Evolutionary conservation across 164 flowering plant genomes (phyloP).

Genomic region (Tinospora cordifolia): DNA sequence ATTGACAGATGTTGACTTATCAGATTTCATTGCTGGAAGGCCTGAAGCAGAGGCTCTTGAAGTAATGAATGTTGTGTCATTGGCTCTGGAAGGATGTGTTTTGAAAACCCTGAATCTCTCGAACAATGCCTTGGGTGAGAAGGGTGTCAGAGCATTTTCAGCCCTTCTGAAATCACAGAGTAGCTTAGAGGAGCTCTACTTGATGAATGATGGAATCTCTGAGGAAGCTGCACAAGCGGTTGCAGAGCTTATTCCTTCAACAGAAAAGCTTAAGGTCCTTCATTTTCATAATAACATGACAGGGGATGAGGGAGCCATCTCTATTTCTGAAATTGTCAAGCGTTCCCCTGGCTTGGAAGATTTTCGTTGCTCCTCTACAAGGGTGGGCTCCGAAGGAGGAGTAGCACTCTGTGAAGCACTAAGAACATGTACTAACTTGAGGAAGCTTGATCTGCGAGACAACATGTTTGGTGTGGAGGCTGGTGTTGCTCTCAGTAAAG

Average conservation of each 20-base stretch:
- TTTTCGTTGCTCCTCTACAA: slow-evolving; percentile 87
- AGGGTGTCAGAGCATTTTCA: slow-evolving; percentile 85
- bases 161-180: slow-evolving; percentile 67
- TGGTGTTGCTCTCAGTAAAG: slow-evolving; percentile 53
- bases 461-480: slow-evolving; percentile 84
- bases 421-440: slow-evolving; percentile 40
- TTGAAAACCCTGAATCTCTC: slow-evolving; percentile 68
- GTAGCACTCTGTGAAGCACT: slow-evolving; percentile 60
- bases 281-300: slow-evolving; percentile 95
- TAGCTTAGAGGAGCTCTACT: slow-evolving; percentile 73
- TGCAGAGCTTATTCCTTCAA: slow-evolving; percentile 68
- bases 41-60: slow-evolving; percentile 82
- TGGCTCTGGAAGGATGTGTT: slow-evolving; percentile 58
- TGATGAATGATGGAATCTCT: slow-evolving; percentile 92
- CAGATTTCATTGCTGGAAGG: slow-evolving; percentile 89
- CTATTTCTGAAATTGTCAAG: slow-evolving; percentile 66
- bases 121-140: slow-evolving; percentile 89
- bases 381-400: slow-evolving; percentile 83
- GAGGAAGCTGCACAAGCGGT: slow-evolving; percentile 93
- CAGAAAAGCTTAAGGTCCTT: slow-evolving; percentile 65
- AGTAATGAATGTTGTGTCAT: slow-evolving; percentile 70
- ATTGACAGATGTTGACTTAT: slow-evolving; percentile 71
- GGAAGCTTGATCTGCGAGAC: slow-evolving; percentile 74
- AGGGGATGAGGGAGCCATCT: slow-evolving; percentile 83
- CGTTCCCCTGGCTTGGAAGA: slow-evolving; percentile 65